Base-by-base conservation (phyloP, 371 early-diverging fungal genomes). In the Umbelopsis sp. region DNA sequence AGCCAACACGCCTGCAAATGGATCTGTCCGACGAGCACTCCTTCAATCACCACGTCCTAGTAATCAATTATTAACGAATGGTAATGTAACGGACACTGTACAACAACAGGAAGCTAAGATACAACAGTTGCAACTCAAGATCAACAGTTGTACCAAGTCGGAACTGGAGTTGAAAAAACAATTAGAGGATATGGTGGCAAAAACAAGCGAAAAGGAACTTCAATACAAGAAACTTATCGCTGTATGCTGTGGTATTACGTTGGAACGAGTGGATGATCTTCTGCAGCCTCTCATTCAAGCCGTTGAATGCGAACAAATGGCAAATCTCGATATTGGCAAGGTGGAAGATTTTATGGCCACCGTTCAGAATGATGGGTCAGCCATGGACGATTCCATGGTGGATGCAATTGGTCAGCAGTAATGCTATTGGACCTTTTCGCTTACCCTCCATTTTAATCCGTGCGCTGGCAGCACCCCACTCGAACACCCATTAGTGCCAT, bases 181-280 rank as follows among this genome's bases (percentile, higher is more conserved):
- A 22, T 69, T 89, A 14, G 72, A 74, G 3, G 67, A 70, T 8
- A 44, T 82, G 25, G 70, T 76, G 57, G 68, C 70, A 18, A 75
- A 76, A 16, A 77, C 84, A 7, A 69, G 73, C 20, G 86, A 86
- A 37, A 83, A 85, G 35, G 93, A 93, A 70, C 69, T 86, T 68
- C 85, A 87, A 44, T 93, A 89, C 75, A 87, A 87, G 72, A 82
- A 84, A 22, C 80, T 94, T 48, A 92, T 94, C 72, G 87, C 92
- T 12, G 86, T 88, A 22, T 92, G 93, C 65, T 93, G 92, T 71
- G 82, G 81, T 51, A 76, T 93, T 4, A 81, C 87, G 4, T 65
- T 90, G 44, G 91, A 91, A 8, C 78, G 87, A 44, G 90, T 94
- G 11, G 92, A 91, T 52, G 85, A 82, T 41, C 69, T 92, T 65